A percentile compares a stretch with the other conserved stretches of the same genome.
Conservation (phyloP, 345 rosid species). For the Ceriops decandra region DNA sequence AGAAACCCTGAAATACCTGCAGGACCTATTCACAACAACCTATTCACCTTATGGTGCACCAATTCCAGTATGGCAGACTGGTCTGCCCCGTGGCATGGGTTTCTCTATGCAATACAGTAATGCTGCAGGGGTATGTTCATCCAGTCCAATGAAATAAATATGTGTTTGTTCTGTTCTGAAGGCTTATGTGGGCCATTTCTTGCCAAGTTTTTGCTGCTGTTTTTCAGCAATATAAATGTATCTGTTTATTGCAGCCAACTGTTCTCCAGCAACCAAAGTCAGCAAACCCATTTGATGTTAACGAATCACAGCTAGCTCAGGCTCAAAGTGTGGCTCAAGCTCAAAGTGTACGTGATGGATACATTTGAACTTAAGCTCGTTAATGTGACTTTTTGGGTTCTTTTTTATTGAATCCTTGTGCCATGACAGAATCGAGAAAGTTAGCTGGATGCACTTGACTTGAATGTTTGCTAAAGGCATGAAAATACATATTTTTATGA, state of each 20-base stretch:
- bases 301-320: constrained; percentile 48
- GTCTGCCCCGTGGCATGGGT: constrained; percentile 60
- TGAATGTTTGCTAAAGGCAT: too few relatives aligned
- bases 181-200: constrained; percentile 1
- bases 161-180: constrained; percentile 12
- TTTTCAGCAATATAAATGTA: constrained; percentile 32
- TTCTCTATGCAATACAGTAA: constrained; percentile 53
- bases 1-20: constrained; percentile 24
- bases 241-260: constrained; percentile 42
- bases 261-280: constrained; percentile 53
- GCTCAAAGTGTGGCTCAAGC: constrained; percentile 55
- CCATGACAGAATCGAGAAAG: not conserved
- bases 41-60: constrained; percentile 53
- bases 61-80: constrained; percentile 70
- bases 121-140: constrained; percentile 46
- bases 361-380: constrained; percentile 12
- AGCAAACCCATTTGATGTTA: constrained; percentile 77
- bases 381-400: not conserved
- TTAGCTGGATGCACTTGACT: too few relatives aligned
- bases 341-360: constrained; percentile 48
- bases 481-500: not conserved
- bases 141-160: constrained; percentile 6
- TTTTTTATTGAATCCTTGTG: not conserved
- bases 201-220: constrained; percentile 10
- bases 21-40: constrained; percentile 73